Evolutionary conservation across 176 grass and related monocot species (phyloP).

Genomic region (barley (Hordeum vulgare)): MorexV3_pseudomolecules_assembly NC_058521.1:8025936-8026435

Average conservation of each 20-base stretch:
- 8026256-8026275: not conserved
- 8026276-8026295: not conserved
- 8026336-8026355: not conserved
- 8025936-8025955: not conserved
- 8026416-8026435: not conserved
- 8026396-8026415: not conserved
- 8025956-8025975: not conserved
- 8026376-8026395: not conserved
- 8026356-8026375: slow-evolving; percentile 10
- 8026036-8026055: too few relatives aligned
- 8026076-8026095: not conserved
- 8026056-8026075: not conserved
- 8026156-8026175: not conserved
- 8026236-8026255: not conserved
- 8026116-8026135: not conserved
- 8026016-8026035: not conserved
- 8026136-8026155: not conserved
- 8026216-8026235: not conserved
- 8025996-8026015: not conserved
- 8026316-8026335: not conserved
- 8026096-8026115: not conserved
- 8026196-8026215: not conserved
- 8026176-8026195: not conserved
- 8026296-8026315: not conserved
- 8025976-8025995: not conserved